Base-by-base conservation (phyloP, 2,329 filamentous ascomycete species). In the Thielaviopsis populi region DNA sequence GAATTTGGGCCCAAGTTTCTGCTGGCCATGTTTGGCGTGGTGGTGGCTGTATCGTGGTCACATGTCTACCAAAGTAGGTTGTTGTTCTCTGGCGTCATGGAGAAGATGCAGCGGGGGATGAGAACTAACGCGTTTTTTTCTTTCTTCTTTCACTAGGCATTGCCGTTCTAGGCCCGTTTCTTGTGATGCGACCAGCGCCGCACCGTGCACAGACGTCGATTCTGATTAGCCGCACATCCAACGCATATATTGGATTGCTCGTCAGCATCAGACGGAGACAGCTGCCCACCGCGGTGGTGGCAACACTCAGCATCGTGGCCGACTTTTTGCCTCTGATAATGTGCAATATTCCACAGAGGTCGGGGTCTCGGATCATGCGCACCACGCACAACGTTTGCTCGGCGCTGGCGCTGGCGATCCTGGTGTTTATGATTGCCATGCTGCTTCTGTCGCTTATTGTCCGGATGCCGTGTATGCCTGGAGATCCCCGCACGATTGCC, bases 81-180 rank as follows among this genome's bases (percentile, higher is more conserved):
- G 0, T 13, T 8, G 1, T 46, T 37, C 33, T 15, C 22, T 24
- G 22, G 13, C n/a, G 4, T 6, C 24, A 3, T 15, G 8, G 15
- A 8, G 37, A 42, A 22, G 4, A 17, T 27, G 27, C 8, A 33
- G 4, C 33, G 5, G 37, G 27, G n/a, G 10, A 27, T 27, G 27
- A 7, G 43, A 54, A 46, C 56, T 54, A 33, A 64, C 27, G 11
- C 17, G 6, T 50, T 17, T 19, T n/a, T n/a, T n/a, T n/a, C n/a
- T n/a, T n/a, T n/a, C n/a, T n/a, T n/a, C n/a, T n/a, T 2, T 37
- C 22, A 22, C 33, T 27, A 62, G 63, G 56, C 48, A 59, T 69
- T 43, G 68, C 70, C 2, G 66, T 64, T 17, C 62, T 65, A 37
- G 62, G 63, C 48, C 70, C 70, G 10, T 71, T 67, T 62, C 43